A percentile compares a stretch with the other conserved stretches of the same genome.
phyloP scores from a whole-genome alignment of 768 basidiomycete genomes.

The Galerina marginata region DNA sequence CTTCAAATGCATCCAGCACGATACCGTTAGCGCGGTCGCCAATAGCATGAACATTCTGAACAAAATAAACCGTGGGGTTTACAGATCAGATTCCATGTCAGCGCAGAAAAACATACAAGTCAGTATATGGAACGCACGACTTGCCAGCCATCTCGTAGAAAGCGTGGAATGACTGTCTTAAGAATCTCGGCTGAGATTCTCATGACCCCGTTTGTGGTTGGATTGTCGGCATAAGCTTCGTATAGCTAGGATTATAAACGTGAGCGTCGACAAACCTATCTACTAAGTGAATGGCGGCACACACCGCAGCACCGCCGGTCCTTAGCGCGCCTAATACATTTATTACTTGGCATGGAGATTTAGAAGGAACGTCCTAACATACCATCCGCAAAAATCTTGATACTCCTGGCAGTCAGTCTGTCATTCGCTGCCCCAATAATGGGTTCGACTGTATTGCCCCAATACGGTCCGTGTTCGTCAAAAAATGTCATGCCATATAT shows the following conservation, averaged over 20 bases:
- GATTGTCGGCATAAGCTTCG: constrained; percentile 83
- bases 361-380: background rate
- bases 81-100: background rate
- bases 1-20: constrained; percentile 83
- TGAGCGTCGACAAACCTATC: no score
- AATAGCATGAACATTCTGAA: constrained; percentile 84
- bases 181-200: constrained; percentile 67
- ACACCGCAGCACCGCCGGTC: constrained; percentile 85
- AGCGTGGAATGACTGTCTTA: constrained; percentile 64
- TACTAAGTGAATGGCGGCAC: constrained; percentile 19
- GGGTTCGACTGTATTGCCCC: constrained; percentile 67
- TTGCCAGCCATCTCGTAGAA: constrained; percentile 86
- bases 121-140: constrained; percentile 59
- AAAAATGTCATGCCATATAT: constrained; percentile 81
- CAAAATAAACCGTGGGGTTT: background rate
- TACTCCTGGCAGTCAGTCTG: constrained; percentile 70
- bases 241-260: constrained; percentile 53
- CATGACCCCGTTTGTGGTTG: constrained; percentile 79
- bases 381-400: constrained; percentile 83
- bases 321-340: constrained; percentile 72
- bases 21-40: constrained; percentile 88
- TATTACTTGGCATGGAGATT: constrained; percentile 1
- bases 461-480: constrained; percentile 68
- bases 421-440: constrained; percentile 63
- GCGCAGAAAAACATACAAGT: background rate